Evolutionary conservation across 1,284 basidiomycete genomes (phyloP).

Genomic region (Vanrija pseudolonga): DNA sequence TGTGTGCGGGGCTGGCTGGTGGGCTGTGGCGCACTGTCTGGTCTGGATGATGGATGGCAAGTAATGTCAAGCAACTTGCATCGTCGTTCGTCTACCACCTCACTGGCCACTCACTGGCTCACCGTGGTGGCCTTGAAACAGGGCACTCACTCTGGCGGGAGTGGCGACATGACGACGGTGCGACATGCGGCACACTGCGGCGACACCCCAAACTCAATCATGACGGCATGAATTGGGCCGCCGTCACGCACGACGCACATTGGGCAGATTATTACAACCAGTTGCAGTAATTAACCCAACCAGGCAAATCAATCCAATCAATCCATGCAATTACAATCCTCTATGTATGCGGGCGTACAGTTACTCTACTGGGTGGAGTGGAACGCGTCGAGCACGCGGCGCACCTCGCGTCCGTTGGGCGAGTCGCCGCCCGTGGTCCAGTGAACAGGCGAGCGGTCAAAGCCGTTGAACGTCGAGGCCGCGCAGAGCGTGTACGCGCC

Average conservation of each 20-base stretch:
- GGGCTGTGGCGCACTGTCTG: too few relatives aligned
- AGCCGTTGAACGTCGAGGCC: conserved; percentile 80
- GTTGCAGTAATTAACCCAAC: background rate
- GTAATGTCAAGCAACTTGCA: background rate
- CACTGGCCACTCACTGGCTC: too few relatives aligned
- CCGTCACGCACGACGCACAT: too few relatives aligned
- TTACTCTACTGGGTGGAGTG: background rate
- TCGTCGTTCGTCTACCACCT: too few relatives aligned
- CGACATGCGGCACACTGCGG: too few relatives aligned
- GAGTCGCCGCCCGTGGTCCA: conserved; percentile 45
- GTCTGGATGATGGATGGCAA: background rate
- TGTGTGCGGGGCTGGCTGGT: too few relatives aligned
- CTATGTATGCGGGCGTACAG: background rate
- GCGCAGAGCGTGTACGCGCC: conserved; percentile 91
- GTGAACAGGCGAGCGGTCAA: conserved; percentile 37
- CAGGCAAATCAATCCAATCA: background rate
- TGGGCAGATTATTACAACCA: too few relatives aligned
- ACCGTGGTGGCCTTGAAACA: background rate
- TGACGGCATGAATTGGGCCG: background rate
- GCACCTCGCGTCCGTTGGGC: conserved; percentile 5
- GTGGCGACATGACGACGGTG: background rate
- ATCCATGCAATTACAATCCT: background rate
- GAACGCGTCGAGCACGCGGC: conserved; percentile 7
- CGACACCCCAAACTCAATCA: too few relatives aligned
- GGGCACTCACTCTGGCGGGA: too few relatives aligned